Base-by-base conservation (phyloP, 2,329 filamentous ascomycete species). In the Fusarium heterosporum region DNA sequence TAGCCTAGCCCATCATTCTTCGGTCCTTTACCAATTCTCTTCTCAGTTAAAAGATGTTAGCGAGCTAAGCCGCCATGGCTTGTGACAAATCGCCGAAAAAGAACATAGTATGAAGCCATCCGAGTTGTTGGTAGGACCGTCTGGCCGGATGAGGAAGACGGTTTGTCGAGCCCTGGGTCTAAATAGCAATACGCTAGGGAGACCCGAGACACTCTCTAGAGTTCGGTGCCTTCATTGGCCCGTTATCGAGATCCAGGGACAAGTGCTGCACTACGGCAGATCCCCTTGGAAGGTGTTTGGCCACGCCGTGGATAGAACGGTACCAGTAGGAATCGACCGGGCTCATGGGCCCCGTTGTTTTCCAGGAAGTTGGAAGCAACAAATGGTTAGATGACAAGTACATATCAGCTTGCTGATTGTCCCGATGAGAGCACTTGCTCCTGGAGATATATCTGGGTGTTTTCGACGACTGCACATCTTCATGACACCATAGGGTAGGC, bases 81-180 rank as follows among this genome's bases (percentile, higher is more conserved):
- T 42, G 41, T 58, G 56, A 61, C 36, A 43, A 66, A 29, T 39
- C 49, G 39, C 65, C 56, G 56, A 66, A 52, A 66, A 63, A 34
- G 56, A 61, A 28, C 7, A 36, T 57, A 34, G 49, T 25, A 12
- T 42, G 51, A 57, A 49, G 52, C 39, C 53, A 34, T 53, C 38
- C 30, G 25, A 17, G 19, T 42, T 38, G 16, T 32, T 62, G 38
- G 66, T 49, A 52, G 40, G 41, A 19, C 48, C 45, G 14, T 14
- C 43, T 55, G 51, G 26, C 65, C 56, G 55, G 65, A 68, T 68
- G 22, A 40, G 60, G 60, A 63, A 46, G 36, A 63, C 42, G 13
- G 39, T n/a, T 25, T 48, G 29, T 42, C 16, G 16, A 36, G 54
- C 26, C 39, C 41, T 19, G 34, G 25, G 39, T 25, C 51, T 22